Evolutionary conservation across 2,329 filamentous ascomycete species (phyloP).

Genomic region (Cryphonectria nitschkei): DNA sequence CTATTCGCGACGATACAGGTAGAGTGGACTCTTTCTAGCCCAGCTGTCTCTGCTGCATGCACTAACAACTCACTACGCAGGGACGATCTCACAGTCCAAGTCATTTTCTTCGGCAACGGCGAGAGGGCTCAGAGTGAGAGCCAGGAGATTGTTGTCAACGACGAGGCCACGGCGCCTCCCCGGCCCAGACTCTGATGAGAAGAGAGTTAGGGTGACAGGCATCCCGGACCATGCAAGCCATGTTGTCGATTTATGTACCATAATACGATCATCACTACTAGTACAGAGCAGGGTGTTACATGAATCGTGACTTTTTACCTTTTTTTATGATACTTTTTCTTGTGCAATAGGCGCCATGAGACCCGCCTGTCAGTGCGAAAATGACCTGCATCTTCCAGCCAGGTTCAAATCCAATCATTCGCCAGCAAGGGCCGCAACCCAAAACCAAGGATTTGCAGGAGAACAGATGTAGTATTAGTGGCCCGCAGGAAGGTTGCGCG

Average conservation of each 20-base stretch:
- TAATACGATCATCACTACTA: constrained; percentile 2
- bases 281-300: constrained; percentile 22
- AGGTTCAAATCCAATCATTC: background rate
- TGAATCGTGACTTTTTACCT: background rate
- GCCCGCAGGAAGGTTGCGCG: background rate
- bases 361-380: background rate
- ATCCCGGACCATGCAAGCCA: constrained; percentile 1
- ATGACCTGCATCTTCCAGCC: background rate
- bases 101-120: constrained; percentile 95
- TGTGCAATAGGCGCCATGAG: background rate
- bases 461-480: background rate
- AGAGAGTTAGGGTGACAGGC: background rate
- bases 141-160: constrained; percentile 80
- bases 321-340: too few species aligned
- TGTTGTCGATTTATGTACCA: constrained; percentile 4
- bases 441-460: background rate
- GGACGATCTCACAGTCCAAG: constrained; percentile 95
- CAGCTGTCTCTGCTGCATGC: background rate
- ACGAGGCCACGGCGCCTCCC: constrained; percentile 75
- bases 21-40: constrained; percentile 37
- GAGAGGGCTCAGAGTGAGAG: constrained; percentile 54
- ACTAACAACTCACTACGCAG: constrained; percentile 47
- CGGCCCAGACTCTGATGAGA: constrained; percentile 8
- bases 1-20: constrained; percentile 90
- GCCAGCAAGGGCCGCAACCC: background rate